Evolutionary conservation across 1,139 yeast species (phyloP), one percentile per base, ranked within the genome.

Genomic region (Yamadazyma spencermartinsiae): DNA sequence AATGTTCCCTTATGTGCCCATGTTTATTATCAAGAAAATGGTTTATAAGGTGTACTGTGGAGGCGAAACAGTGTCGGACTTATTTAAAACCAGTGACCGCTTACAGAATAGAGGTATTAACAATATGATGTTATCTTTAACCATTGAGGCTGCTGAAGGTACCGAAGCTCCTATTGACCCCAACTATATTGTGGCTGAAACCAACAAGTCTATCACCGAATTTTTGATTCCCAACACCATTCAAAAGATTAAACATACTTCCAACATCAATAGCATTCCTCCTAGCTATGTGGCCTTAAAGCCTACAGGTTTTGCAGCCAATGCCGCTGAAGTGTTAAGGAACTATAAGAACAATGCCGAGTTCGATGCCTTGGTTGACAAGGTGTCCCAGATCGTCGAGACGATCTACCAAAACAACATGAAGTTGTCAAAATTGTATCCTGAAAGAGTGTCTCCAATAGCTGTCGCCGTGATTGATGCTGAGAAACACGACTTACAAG

Each of bases 131-230:
- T 72, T 90, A 29, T 83, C 94, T 3, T 80, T 89, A 61, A 88
- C 97, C 14, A 89, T 89, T 39, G 98, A 92, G 64, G 96, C 94
- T 40, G 83, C 96, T 42, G 88, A 87, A 50, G 96, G 95, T 24
- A 74, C 72, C 44, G 71, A 62, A 37, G 12, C 23, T n/a, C 15
- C 33, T 47, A 74, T 86, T 43, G 81, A 78, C 57, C 82, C 88
- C 33, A 65, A 77, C 34, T 74, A 71, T 50, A 82, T 85, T 42
- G 83, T 87, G 27, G 64, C 70, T 17, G 82, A 82, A 56, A 83
- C 94, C 19, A 73, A 79, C 42, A 68, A 70, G 36, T 86, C 95
- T 9, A 76, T 90, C 36, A 76, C 74, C 38, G 76, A 81, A 33
- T 80, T 87, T 35, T 71, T 89, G 55, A 80, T 82, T 35, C 92